Percentiles rank a stretch among this genome's conserved stretches.
Conservation (phyloP, 768 basidiomycete species). For the Tylopilus plumbeoviolaceoides region DNA sequence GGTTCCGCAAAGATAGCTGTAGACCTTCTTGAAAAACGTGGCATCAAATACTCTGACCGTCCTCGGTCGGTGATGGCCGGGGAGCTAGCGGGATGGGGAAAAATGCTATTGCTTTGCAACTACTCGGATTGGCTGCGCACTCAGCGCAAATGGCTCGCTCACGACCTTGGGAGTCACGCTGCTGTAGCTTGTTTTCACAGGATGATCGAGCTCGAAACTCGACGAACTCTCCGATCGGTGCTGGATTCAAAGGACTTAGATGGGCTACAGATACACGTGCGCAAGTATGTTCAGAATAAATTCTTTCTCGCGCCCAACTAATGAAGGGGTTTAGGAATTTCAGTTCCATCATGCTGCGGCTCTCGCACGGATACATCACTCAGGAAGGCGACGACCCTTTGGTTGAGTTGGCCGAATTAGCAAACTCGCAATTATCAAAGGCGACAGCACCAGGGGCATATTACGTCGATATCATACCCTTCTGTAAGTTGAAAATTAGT, state of each 20-base stretch:
- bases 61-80: too few species aligned
- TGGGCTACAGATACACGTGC: constrained; percentile 11
- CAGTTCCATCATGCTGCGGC: constrained; percentile 29
- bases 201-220: too few species aligned
- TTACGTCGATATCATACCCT: constrained; percentile 15
- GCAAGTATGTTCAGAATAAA: constrained; percentile 5
- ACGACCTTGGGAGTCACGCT: too few species aligned
- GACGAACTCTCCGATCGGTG: constrained; percentile 5
- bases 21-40: too few species aligned
- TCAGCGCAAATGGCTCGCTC: too few species aligned
- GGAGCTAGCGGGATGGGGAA: too few species aligned
- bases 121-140: too few species aligned
- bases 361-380: constrained; percentile 40
- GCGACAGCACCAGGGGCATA: constrained; percentile 1
- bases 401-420: constrained; percentile 26
- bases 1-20: too few species aligned
- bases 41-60: too few species aligned
- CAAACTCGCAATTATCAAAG: constrained; percentile 22
- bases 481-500: constrained; percentile 9
- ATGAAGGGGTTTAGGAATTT: neutral
- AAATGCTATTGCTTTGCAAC: too few species aligned
- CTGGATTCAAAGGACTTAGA: neutral
- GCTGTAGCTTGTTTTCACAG: too few species aligned
- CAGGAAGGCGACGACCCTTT: constrained; percentile 35
- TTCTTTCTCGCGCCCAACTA: too few species aligned